These are phyloP conservation scores for Fraxinus americana DNA, from an alignment of 257 asterid genomes.

Conservation along the genomic window DNA sequence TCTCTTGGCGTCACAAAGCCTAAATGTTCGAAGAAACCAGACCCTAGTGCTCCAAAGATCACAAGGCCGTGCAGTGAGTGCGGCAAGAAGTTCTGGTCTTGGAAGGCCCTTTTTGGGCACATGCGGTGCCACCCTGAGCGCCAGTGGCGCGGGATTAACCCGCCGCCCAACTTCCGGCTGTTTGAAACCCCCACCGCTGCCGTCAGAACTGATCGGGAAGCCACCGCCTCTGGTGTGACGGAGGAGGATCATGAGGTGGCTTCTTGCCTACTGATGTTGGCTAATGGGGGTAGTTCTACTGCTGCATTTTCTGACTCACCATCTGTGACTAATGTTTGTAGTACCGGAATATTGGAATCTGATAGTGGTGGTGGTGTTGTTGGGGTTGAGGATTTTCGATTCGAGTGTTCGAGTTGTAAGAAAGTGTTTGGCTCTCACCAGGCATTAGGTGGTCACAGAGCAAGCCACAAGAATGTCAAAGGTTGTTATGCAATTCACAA, in stretches of 20 bases:
- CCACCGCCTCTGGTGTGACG: slow-evolving; percentile 18
- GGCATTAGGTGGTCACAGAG: slow-evolving; percentile 84
- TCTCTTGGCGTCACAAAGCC: slow-evolving; percentile 26
- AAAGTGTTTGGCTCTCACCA: slow-evolving; percentile 82
- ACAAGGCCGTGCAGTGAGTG: slow-evolving; percentile 81
- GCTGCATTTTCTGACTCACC: slow-evolving; percentile 23
- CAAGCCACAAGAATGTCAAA: slow-evolving; percentile 85
- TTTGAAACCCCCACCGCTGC: not conserved
- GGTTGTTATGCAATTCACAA: slow-evolving; percentile 74
- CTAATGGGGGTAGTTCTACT: slow-evolving; percentile 37
- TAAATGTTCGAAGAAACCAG: slow-evolving; percentile 45
- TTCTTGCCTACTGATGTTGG: slow-evolving; percentile 52
- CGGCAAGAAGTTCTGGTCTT: slow-evolving; percentile 74
- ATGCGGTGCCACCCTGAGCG: slow-evolving; percentile 99
- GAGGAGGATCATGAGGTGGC: slow-evolving; percentile 77
- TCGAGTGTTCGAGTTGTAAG: slow-evolving; percentile 84
- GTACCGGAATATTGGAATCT: slow-evolving; percentile 18
- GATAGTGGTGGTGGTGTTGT: not conserved
- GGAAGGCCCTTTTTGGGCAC: slow-evolving; percentile 97
- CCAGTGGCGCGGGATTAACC: slow-evolving; percentile 89
- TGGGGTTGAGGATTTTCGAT: slow-evolving; percentile 28
- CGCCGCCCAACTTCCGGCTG: slow-evolving; percentile 47
- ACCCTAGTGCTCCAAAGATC: slow-evolving; percentile 57
- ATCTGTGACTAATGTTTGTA: slow-evolving; percentile 22
- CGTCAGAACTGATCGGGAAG: slow-evolving; percentile 4